A percentile compares a stretch with the other conserved stretches of the same genome.
Conservation (phyloP, 148 eudicot species). For the Diospyros lotus region DNA sequence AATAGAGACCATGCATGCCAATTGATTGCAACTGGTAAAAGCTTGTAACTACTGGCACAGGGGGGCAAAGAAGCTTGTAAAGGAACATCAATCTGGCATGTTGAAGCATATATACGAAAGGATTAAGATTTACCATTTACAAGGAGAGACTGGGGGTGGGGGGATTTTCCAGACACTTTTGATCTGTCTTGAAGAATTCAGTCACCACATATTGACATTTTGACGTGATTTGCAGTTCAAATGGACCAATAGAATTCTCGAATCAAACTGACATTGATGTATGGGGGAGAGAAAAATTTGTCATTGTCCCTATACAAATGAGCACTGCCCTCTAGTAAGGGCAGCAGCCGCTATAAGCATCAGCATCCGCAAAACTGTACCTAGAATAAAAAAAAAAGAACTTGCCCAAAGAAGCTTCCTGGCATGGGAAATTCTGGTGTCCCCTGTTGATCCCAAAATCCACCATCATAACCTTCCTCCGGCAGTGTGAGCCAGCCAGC, state of each 20-base stretch:
- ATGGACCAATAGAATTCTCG: background rate
- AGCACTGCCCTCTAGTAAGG: background rate
- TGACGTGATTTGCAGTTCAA: background rate
- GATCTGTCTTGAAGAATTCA: no score
- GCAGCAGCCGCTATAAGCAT: background rate
- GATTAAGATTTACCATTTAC: no score
- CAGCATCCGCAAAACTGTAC: conserved; percentile 3
- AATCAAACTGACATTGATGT: conserved; percentile 4
- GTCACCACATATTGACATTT: background rate
- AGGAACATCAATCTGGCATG: no score
- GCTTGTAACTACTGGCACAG: no score
- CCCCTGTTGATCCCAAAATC: background rate
- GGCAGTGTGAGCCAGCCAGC: background rate
- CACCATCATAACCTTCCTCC: background rate
- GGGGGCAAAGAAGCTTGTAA: no score
- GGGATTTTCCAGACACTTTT: no score
- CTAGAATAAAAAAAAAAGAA: background rate
- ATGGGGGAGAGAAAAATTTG: background rate
- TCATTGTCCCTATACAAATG: conserved; percentile 5
- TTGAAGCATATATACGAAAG: no score
- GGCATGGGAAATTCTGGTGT: background rate
- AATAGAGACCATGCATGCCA: no score
- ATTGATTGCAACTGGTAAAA: no score
- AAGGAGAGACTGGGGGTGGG: no score
- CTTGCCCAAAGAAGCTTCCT: background rate